Evolutionary conservation across 345 rosid genomes (phyloP), one percentile per base, ranked within the genome.

Genomic region (Murraya paniculata): DNA sequence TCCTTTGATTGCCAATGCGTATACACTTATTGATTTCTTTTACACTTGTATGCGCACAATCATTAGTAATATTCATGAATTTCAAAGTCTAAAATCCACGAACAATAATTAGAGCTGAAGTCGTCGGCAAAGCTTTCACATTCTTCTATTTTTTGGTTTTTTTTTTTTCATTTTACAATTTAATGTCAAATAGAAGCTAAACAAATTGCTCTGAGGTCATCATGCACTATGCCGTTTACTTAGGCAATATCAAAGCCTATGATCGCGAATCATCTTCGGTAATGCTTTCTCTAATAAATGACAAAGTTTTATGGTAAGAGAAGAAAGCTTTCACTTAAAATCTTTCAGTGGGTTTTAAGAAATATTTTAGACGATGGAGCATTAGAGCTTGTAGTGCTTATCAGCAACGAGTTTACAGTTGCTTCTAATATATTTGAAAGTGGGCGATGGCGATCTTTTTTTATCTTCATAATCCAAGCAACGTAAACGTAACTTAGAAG

Each of bases 151-250:
- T 6, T 19, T 18, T 41, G 9, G 9, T 9, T 41, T 2, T 19
- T 6, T 30, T 13, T 2, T 14, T 8, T 31, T 64, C 6, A 3
- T 25, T 9, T 24, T 0, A n/a, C 55, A 39, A 68, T 41, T 41
- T 41, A 9, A 74, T 64, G 78, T 53, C 62, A 33, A 78, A 71
- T 48, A 30, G 21, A 58, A 61, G 69, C 57, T 62, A 62, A 70
- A 28, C 65, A 25, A 35, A 55, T 60, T 80, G 82, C 64, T 61
- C 7, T 28, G 68, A 76, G 72, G 81, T 83, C 81, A 83, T 21
- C 76, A 39, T 27, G 77, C 81, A 83, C 81, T 73, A 56, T 68
- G 68, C 48, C 76, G 74, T 61, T 55, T 65, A 50, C 56, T 19
- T 9, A 19, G 61, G 35, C 68, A 27, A 4, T 56, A 3, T 55